A percentile compares a stretch with the other conserved stretches of the same genome.
Conservation (phyloP, 495 filamentous ascomycete genomes). For the Opeltia flavorubescens region DNA sequence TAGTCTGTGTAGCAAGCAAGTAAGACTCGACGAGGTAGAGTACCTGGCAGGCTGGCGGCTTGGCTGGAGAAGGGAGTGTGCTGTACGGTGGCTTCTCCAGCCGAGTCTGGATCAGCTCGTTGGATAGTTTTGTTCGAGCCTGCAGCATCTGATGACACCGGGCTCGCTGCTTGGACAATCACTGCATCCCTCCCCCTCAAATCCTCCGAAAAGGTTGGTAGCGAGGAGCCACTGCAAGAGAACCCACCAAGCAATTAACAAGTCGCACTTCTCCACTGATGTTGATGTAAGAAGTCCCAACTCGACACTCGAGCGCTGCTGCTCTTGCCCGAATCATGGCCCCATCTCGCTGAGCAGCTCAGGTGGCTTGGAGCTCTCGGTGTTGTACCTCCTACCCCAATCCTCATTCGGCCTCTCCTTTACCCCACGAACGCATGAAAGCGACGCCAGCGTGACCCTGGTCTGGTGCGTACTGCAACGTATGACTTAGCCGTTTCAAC, state of each 20-base stretch:
- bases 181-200: background rate
- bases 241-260: too few species aligned
- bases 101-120: background rate
- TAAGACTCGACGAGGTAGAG: too few species aligned
- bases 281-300: too few species aligned
- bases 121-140: background rate
- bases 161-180: background rate
- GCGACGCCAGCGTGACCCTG: background rate
- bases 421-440: slow-evolving; percentile 1
- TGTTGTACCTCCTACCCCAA: too few species aligned
- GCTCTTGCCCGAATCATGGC: too few species aligned
- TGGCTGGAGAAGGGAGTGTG: background rate
- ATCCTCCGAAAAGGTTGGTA: background rate
- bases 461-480: background rate
- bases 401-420: background rate
- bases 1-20: too few species aligned
- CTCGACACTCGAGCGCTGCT: too few species aligned
- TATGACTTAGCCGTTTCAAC: background rate
- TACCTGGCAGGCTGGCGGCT: background rate
- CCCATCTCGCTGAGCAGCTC: too few species aligned
- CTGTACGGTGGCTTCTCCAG: background rate
- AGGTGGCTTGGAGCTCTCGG: too few species aligned
- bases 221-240: background rate
- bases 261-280: too few species aligned
- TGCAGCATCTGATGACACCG: slow-evolving; percentile 1